phyloP scores from a whole-genome alignment of 2,329 filamentous ascomycete genomes.

The Basipetospora chlamydospora region DNA sequence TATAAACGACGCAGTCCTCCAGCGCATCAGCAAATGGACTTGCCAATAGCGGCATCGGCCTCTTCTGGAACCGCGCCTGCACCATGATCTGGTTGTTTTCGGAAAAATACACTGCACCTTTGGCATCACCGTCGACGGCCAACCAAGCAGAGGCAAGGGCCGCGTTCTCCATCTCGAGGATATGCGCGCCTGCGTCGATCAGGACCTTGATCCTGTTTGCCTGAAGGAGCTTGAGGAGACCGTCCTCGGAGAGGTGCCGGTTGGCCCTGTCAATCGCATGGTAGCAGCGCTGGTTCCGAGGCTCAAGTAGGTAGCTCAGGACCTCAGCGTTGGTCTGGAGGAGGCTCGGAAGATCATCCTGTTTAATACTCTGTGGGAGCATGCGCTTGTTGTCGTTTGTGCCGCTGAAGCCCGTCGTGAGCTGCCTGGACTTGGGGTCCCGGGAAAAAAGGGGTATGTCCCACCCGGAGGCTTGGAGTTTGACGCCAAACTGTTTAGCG shows the following conservation, averaged over 20 bases:
- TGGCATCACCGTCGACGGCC: conserved; percentile 23
- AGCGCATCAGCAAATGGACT: conserved; percentile 41
- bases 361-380: conserved; percentile 45
- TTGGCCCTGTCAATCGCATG: conserved; percentile 15
- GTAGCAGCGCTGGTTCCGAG: conserved; percentile 32
- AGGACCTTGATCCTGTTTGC: conserved; percentile 31
- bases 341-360: conserved; percentile 42
- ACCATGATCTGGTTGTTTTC: conserved; percentile 17
- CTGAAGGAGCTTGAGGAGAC: conserved; percentile 26
- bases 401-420: conserved; percentile 56
- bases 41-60: conserved; percentile 32
- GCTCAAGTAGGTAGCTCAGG: conserved; percentile 38
- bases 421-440: background rate
- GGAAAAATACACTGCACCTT: conserved; percentile 39
- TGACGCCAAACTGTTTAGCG: conserved; percentile 48
- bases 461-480: conserved; percentile 53
- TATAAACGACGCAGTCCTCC: conserved; percentile 36
- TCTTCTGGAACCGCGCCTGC: conserved; percentile 6
- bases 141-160: conserved; percentile 37
- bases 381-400: conserved; percentile 51
- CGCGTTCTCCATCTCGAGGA: conserved; percentile 45
- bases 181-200: conserved; percentile 50
- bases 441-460: conserved; percentile 38
- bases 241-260: conserved; percentile 26
- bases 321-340: conserved; percentile 50